These are phyloP conservation scores for Striga asiatica DNA, from an alignment of 257 asterid genomes.

Conservation along the genomic window DNA sequence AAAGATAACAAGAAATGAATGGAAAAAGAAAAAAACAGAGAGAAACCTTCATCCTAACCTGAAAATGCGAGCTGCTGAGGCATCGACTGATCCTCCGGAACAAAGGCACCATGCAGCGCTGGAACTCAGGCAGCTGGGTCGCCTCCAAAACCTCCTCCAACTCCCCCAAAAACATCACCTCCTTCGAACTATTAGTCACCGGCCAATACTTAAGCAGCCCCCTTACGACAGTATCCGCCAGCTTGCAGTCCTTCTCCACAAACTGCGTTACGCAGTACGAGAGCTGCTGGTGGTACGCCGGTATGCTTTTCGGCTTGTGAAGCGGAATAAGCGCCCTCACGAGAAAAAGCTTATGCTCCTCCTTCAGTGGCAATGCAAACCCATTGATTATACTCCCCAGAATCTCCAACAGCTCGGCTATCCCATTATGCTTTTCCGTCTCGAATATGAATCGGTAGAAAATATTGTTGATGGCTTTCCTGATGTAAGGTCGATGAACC, in stretches of 20 bases:
- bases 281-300: conserved; percentile 24
- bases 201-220: conserved; percentile 26
- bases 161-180: conserved; percentile 26
- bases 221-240: conserved; percentile 22
- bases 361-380: conserved; percentile 65
- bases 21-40: not conserved
- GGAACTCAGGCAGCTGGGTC: conserved; percentile 23
- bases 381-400: conserved; percentile 79
- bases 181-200: conserved; percentile 23
- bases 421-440: conserved; percentile 71
- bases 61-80: conserved; percentile 27
- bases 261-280: conserved; percentile 22
- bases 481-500: conserved; percentile 76
- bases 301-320: conserved; percentile 29
- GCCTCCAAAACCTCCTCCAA: conserved; percentile 24
- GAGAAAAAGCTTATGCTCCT: conserved; percentile 69
- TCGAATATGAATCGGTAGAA: conserved; percentile 61
- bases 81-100: conserved; percentile 23
- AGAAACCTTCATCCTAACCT: conserved; percentile 10
- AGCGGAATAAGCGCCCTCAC: conserved; percentile 69
- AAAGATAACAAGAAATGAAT: too few relatives aligned
- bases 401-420: conserved; percentile 68
- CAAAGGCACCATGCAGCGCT: conserved; percentile 24
- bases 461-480: conserved; percentile 57
- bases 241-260: conserved; percentile 25